Evolutionary conservation across 2,329 filamentous ascomycete genomes (phyloP).

Genomic region (Colletotrichum cuscutae): DNA sequence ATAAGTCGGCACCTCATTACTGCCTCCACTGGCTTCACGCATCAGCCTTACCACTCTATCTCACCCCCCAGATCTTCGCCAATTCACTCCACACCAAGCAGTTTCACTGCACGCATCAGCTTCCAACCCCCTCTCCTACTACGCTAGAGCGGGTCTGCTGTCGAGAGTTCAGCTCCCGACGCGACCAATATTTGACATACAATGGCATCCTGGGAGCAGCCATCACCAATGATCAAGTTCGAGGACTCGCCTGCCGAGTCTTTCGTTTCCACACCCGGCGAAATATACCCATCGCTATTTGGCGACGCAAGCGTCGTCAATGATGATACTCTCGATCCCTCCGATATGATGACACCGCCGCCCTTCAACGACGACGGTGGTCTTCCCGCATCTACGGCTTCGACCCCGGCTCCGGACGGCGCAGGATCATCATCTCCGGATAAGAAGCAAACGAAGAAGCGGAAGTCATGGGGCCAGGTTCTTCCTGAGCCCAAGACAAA

Average conservation of each 20-base stretch:
- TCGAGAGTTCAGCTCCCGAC: not conserved
- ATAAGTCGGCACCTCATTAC: slow-evolving; percentile 48
- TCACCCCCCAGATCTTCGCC: slow-evolving; percentile 26
- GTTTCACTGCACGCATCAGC: not conserved
- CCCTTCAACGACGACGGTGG: slow-evolving; percentile 45
- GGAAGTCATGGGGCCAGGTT: slow-evolving; percentile 98
- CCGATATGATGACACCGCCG: slow-evolving; percentile 62
- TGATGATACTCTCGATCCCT: slow-evolving; percentile 52
- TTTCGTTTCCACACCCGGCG: slow-evolving; percentile 60
- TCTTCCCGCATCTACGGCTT: slow-evolving; percentile 37
- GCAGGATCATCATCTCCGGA: slow-evolving; percentile 47
- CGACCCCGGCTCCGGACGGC: slow-evolving; percentile 7
- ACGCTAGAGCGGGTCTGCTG: not conserved
- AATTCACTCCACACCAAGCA: not conserved
- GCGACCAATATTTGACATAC: slow-evolving; percentile 38
- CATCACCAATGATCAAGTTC: slow-evolving; percentile 59
- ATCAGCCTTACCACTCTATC: slow-evolving; percentile 20
- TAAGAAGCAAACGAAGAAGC: slow-evolving; percentile 87
- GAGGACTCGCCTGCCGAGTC: slow-evolving; percentile 66
- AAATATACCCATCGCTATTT: slow-evolving; percentile 62
- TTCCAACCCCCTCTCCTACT: slow-evolving; percentile 14
- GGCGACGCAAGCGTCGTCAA: slow-evolving; percentile 40
- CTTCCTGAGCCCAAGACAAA: slow-evolving; percentile 97
- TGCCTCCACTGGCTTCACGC: not conserved
- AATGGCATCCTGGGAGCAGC: slow-evolving; percentile 54